Percentiles rank a stretch among this genome's conserved stretches.
These are phyloP conservation scores for Zarea fungicola DNA, from an alignment of 2,329 filamentous ascomycete genomes.

Conservation along the genomic window DNA sequence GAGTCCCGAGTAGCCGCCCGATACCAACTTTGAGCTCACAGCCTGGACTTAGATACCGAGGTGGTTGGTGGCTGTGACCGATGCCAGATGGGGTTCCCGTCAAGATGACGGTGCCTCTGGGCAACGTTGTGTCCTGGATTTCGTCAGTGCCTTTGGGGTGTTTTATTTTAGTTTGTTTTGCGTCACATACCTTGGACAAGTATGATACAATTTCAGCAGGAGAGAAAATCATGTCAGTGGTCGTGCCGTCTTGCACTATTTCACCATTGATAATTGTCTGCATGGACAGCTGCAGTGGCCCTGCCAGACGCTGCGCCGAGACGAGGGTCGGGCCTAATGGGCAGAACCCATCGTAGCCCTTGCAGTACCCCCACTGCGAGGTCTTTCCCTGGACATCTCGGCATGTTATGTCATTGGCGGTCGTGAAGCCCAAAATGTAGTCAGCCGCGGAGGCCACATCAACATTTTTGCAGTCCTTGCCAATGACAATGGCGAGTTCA, in stretches of 20 bases:
- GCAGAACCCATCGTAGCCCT: constrained; percentile 43
- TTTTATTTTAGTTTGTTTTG: constrained; percentile 34
- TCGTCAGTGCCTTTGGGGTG: constrained; percentile 56
- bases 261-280: constrained; percentile 30
- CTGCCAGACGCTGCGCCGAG: constrained; percentile 22
- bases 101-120: constrained; percentile 57
- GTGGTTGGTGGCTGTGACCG: constrained; percentile 20
- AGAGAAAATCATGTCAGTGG: constrained; percentile 12
- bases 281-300: constrained; percentile 27
- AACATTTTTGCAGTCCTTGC: constrained; percentile 42
- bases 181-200: constrained; percentile 14
- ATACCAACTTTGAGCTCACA: neutral
- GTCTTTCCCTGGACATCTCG: constrained; percentile 32
- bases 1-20: neutral
- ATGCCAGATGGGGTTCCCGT: constrained; percentile 51
- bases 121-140: constrained; percentile 54
- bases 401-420: constrained; percentile 34
- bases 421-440: constrained; percentile 51
- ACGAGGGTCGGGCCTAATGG: constrained; percentile 39
- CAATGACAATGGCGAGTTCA: constrained; percentile 46
- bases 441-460: constrained; percentile 40
- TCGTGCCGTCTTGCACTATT: constrained; percentile 32
- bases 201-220: constrained; percentile 19
- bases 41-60: neutral
- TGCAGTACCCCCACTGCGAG: constrained; percentile 39